Evolutionary conservation across 2,329 filamentous ascomycete species (phyloP).

Genomic region (Podosphaera fusca): DNA sequence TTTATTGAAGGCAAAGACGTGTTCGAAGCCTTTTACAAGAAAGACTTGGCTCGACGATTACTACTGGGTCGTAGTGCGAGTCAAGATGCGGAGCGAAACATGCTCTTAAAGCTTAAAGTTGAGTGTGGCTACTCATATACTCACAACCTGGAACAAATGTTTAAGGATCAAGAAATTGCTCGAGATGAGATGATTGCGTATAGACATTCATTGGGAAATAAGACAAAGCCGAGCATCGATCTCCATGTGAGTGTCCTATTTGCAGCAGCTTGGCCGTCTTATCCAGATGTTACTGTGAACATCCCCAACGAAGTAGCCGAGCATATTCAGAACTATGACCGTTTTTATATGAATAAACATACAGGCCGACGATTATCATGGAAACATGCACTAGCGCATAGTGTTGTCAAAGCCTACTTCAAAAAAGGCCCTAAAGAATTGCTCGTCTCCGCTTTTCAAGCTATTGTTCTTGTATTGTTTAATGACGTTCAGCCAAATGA

Average conservation of each 20-base stretch:
- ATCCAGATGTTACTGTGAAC: constrained; percentile 48
- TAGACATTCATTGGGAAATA: constrained; percentile 36
- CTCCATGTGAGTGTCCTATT: constrained; percentile 80
- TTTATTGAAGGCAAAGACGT: constrained; percentile 95
- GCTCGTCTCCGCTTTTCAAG: constrained; percentile 77
- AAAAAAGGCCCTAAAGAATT: constrained; percentile 66
- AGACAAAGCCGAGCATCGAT: constrained; percentile 34
- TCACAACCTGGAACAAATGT: constrained; percentile 96
- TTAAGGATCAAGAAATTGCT: constrained; percentile 87
- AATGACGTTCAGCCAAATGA: constrained; percentile 40
- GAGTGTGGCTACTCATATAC: constrained; percentile 91
- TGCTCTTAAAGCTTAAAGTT: constrained; percentile 74
- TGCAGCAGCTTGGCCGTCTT: constrained; percentile 77
- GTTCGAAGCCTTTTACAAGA: constrained; percentile 98
- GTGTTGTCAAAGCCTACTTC: constrained; percentile 62
- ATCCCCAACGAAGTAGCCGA: constrained; percentile 52
- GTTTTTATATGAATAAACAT: constrained; percentile 75
- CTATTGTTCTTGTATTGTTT: constrained; percentile 74
- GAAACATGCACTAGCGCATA: constrained; percentile 87
- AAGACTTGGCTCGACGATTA: constrained; percentile 70
- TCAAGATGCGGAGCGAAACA: constrained; percentile 84
- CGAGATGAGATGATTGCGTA: constrained; percentile 86
- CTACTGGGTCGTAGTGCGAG: constrained; percentile 85
- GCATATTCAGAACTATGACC: constrained; percentile 63
- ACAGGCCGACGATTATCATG: constrained; percentile 68